Conservation (phyloP, 306 rosid species). For the Crotalaria pallida region DNA sequence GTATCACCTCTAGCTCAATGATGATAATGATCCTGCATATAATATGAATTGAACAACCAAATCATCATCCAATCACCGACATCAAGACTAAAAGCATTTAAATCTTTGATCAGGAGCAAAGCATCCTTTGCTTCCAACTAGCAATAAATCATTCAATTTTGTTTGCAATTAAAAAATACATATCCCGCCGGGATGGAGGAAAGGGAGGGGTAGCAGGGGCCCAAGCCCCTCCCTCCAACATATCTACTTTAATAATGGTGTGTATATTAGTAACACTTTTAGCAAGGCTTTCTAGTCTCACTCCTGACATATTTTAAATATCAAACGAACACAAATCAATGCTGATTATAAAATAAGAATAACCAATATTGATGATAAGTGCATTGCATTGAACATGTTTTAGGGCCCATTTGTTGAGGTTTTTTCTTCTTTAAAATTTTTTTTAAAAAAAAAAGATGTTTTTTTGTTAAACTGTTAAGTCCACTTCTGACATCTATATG, state of each 20-base stretch:
- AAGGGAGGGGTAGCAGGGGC: too few species aligned
- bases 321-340: neutral
- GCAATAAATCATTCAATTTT: neutral
- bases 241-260: too few species aligned
- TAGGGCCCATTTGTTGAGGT: neutral
- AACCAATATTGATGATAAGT: neutral
- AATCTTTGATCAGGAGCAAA: neutral
- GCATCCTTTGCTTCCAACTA: neutral
- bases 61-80: neutral
- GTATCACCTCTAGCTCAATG: conserved; percentile 54
- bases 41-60: conserved; percentile 1
- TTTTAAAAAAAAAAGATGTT: too few species aligned
- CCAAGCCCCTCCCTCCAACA: too few species aligned
- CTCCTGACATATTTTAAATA: neutral
- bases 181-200: too few species aligned
- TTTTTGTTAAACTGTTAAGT: too few species aligned
- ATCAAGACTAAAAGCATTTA: neutral
- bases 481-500: too few species aligned
- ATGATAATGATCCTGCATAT: conserved; percentile 69
- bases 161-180: too few species aligned
- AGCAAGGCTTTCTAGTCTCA: too few species aligned
- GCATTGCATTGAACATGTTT: neutral
- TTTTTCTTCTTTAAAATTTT: too few species aligned
- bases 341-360: neutral
- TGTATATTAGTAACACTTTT: too few species aligned